A percentile compares a stretch with the other conserved stretches of the same genome.
Evolutionary conservation across 2,329 filamentous ascomycete species (phyloP).

Genomic region (Fusarium oxysporum): DNA sequence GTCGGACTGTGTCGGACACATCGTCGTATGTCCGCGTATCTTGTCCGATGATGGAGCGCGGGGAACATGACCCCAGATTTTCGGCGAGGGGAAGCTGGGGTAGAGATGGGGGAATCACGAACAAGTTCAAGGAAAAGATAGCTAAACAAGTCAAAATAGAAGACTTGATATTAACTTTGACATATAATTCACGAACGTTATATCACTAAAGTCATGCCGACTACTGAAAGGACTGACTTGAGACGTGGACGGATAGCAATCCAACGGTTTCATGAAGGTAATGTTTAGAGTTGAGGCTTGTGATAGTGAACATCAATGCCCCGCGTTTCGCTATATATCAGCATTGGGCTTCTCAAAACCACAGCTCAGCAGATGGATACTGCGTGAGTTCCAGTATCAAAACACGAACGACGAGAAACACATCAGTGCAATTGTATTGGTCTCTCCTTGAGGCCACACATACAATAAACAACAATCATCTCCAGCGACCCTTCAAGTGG

Average conservation of each 20-base stretch:
- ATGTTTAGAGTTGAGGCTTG: not conserved
- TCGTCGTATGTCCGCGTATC: conserved; percentile 39
- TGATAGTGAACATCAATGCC: not conserved
- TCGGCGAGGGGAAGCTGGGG: conserved; percentile 40
- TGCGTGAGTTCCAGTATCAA: not conserved
- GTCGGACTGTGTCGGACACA: conserved; percentile 30
- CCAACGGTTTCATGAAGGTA: not conserved
- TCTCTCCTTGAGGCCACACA: too few relatives aligned
- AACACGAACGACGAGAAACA: not conserved
- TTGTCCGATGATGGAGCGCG: conserved; percentile 19
- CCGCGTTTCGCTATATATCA: not conserved
- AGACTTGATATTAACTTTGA: not conserved
- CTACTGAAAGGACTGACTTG: not conserved
- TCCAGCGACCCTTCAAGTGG: not conserved
- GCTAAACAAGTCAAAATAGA: not conserved
- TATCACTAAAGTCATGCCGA: not conserved
- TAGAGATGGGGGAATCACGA: conserved; percentile 26
- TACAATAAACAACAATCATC: not conserved
- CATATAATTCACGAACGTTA: fast-evolving
- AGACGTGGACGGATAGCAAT: not conserved
- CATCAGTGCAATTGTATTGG: not conserved
- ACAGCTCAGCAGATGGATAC: not conserved
- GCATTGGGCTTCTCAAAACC: not conserved
- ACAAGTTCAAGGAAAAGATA: not conserved
- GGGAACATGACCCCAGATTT: conserved; percentile 41